phyloP scores from a whole-genome alignment of 306 rosid species.

The Coriaria nepalensis region DNA sequence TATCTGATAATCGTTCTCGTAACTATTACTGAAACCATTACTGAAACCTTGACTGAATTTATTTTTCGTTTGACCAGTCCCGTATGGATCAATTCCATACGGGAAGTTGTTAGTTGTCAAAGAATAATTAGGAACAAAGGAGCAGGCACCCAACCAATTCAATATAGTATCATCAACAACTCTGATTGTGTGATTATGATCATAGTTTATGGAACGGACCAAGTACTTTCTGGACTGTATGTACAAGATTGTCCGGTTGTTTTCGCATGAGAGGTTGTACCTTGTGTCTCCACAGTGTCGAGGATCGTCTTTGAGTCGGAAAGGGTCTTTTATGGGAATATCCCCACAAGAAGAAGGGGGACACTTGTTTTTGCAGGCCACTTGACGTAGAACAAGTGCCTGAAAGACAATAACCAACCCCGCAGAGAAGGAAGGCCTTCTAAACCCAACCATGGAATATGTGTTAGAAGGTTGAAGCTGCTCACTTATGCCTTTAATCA shows the following conservation, averaged over 20 bases:
- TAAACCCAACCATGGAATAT: no score
- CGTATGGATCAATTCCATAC: not conserved
- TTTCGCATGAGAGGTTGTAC: slow-evolving; percentile 13
- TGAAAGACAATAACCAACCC: no score
- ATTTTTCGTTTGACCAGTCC: no score
- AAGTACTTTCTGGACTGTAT: slow-evolving; percentile 2
- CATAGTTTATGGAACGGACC: slow-evolving; percentile 7
- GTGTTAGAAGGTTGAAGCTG: slow-evolving; percentile 30
- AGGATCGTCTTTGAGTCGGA: slow-evolving; percentile 10
- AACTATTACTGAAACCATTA: no score
- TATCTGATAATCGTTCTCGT: not conserved
- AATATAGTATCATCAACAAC: slow-evolving; percentile 14
- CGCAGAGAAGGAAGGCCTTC: no score
- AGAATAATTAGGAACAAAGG: slow-evolving; percentile 6
- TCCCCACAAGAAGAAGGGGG: slow-evolving; percentile 9
- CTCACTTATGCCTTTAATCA: no score
- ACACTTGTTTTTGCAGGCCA: no score
- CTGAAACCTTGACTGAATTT: no score
- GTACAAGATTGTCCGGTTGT: not conserved
- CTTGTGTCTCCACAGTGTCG: not conserved
- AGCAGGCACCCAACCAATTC: not conserved
- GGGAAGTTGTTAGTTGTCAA: slow-evolving; percentile 4
- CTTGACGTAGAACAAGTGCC: no score
- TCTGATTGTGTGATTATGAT: slow-evolving; percentile 16
- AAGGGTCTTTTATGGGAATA: slow-evolving; percentile 3